Conservation (phyloP, 176 grass and related monocot genomes). For the Hordeum marinum region DNA sequence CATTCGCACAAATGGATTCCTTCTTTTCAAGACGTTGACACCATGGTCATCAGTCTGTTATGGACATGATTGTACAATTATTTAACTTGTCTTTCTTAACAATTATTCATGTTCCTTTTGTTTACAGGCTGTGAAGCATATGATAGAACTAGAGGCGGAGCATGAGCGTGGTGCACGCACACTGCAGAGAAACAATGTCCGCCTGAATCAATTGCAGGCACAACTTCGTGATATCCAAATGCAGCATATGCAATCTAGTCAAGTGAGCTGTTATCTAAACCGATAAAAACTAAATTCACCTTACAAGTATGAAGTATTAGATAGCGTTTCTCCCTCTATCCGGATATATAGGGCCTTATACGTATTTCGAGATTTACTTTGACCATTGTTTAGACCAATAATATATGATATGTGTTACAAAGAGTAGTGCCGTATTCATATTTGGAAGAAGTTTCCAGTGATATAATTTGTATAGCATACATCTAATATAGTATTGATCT, state of each 20-base stretch:
- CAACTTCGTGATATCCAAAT: slow-evolving; percentile 69
- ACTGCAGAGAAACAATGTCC: slow-evolving; percentile 43
- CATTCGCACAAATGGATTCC: not conserved
- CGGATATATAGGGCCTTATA: too few relatives aligned
- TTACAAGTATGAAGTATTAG: not conserved
- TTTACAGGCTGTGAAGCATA: slow-evolving; percentile 60
- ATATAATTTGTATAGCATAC: too few relatives aligned
- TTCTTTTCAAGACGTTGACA: not conserved
- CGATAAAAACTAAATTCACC: not conserved
- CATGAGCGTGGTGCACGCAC: slow-evolving; percentile 43
- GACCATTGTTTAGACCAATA: too few relatives aligned
- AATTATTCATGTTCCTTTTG: slow-evolving; percentile 10
- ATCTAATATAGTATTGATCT: too few relatives aligned
- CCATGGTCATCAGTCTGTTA: not conserved
- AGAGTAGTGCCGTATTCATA: too few relatives aligned
- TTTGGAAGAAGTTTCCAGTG: too few relatives aligned
- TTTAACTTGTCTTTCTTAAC: not conserved
- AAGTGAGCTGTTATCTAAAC: slow-evolving; percentile 33
- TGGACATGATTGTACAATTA: not conserved
- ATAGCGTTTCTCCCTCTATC: not conserved
- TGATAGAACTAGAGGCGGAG: slow-evolving; percentile 68
- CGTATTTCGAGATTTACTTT: too few relatives aligned
- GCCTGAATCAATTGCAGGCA: slow-evolving; percentile 53
- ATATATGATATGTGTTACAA: too few relatives aligned
- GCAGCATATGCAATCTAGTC: slow-evolving; percentile 54